These are phyloP conservation scores for Phyllosticta citrichinensis DNA, from an alignment of 2,329 filamentous ascomycete genomes.

Conservation along the genomic window DNA sequence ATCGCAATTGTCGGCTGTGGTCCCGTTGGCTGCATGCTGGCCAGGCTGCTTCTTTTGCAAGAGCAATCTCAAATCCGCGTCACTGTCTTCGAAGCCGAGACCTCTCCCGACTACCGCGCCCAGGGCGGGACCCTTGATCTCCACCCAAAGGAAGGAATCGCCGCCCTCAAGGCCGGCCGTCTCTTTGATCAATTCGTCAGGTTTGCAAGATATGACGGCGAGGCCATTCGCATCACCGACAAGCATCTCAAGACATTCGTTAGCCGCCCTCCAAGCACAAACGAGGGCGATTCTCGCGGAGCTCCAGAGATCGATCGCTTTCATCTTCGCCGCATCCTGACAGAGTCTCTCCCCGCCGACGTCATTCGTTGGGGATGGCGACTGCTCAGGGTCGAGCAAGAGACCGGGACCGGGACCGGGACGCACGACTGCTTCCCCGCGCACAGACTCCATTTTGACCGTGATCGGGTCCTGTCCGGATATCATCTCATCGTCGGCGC, in stretches of 20 bases:
- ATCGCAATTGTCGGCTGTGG: constrained; percentile 27
- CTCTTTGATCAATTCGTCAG: constrained; percentile 25
- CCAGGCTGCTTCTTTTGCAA: constrained; percentile 21
- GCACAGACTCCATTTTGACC: constrained; percentile 18
- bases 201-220: constrained; percentile 31
- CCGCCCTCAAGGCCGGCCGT: constrained; percentile 22
- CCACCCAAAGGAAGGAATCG: constrained; percentile 23
- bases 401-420: constrained; percentile 10
- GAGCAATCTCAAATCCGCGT: constrained; percentile 12
- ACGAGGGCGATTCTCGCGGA: background rate
- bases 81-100: constrained; percentile 25
- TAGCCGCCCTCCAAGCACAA: background rate
- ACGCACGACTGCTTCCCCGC: background rate
- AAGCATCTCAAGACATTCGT: constrained; percentile 22
- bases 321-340: constrained; percentile 16
- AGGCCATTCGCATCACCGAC: constrained; percentile 33
- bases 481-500: constrained; percentile 36
- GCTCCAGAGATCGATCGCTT: constrained; percentile 19
- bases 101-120: constrained; percentile 17
- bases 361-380: constrained; percentile 18
- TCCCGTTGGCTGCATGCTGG: constrained; percentile 26
- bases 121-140: constrained; percentile 31
- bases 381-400: constrained; percentile 7
- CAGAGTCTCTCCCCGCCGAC: constrained; percentile 17
- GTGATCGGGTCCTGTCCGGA: constrained; percentile 18